Base-by-base conservation (phyloP, 352 stramenopile genomes). In the Pythium phragmiticola region DNA sequence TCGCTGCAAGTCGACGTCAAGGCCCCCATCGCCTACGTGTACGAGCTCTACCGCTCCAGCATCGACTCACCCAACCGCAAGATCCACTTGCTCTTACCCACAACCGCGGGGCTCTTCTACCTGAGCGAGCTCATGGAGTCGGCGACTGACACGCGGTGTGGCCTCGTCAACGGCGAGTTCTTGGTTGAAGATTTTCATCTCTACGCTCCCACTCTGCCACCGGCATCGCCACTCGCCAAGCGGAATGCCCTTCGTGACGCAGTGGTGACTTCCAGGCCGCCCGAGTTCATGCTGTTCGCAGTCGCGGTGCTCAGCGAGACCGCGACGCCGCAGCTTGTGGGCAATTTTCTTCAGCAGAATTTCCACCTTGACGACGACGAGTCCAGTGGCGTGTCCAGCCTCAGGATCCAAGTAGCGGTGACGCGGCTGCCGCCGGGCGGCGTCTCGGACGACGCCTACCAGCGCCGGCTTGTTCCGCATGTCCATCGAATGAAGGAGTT, bases 31-130 rank as follows among this genome's bases (percentile, higher is more conserved):
- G 69, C 82, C 14, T 88, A 85, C 63, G 67, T 94, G 16, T 94
- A 94, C 57, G 85, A 94, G 56, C 68, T 89, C 16, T 94, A 91
- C 52, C 85, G 85, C 34, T 69, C 81, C 28, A 83, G 83, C 41
- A 69, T 70, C 7, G 81, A 90, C 28, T 54, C 73, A 0, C 75
- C 75, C 2, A 88, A 90, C 33, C 82, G 81, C 1, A 74, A 74
- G 33, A 70, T 92, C 43, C 78, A 92, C 60, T 46, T 94, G 50
- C 60, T 94, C 6, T 68, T 92, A 14, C 85, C 81, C 5, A 94
- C 85, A 16, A 78, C 72, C 1, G 65, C 65, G 12, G 85, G 85
- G 3, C 53, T 94, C 2, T 92, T 94, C 52, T 88, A 88, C 48
- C 56, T 94, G 17, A 72, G 89, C 57, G 82, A 92, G 56, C 65